Evolutionary conservation across 2,329 filamentous ascomycete genomes (phyloP).

Genomic region (Arthroderma sp.): DNA sequence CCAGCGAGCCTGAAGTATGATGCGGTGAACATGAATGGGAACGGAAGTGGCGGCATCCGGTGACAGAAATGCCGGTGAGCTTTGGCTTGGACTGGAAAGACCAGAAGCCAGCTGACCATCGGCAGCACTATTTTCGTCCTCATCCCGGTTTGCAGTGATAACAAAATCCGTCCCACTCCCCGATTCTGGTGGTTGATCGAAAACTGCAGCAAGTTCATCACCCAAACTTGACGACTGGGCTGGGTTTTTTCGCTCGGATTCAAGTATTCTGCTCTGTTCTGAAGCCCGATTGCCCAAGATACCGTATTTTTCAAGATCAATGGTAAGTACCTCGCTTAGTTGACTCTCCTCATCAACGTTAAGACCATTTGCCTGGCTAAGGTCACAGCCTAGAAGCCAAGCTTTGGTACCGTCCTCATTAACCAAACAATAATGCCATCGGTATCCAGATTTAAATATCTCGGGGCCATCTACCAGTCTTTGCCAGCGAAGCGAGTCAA

Average conservation of each 20-base stretch:
- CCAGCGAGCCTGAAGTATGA: slow-evolving; percentile 91
- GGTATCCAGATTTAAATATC: slow-evolving; percentile 79
- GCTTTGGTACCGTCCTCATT: slow-evolving; percentile 92
- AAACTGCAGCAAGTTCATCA: slow-evolving; percentile 70
- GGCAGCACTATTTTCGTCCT: slow-evolving; percentile 45
- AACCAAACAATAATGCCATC: slow-evolving; percentile 97
- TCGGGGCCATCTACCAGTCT: slow-evolving; percentile 89
- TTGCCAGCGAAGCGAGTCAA: slow-evolving; percentile 82
- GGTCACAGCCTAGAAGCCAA: slow-evolving; percentile 87
- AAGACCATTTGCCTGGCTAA: slow-evolving; percentile 54
- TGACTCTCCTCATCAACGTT: slow-evolving; percentile 73
- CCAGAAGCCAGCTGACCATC: slow-evolving; percentile 42
- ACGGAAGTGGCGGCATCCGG: slow-evolving; percentile 47
- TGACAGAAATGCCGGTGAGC: slow-evolving; percentile 22
- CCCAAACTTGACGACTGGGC: slow-evolving; percentile 55
- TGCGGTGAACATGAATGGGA: slow-evolving; percentile 86
- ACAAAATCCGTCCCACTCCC: slow-evolving; percentile 83
- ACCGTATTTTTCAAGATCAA: slow-evolving; percentile 84
- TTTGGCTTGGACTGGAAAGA: slow-evolving; percentile 15
- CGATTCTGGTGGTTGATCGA: slow-evolving; percentile 71
- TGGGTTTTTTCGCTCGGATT: slow-evolving; percentile 40
- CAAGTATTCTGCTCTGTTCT: slow-evolving; percentile 33
- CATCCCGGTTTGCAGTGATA: slow-evolving; percentile 76
- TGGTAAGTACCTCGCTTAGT: slow-evolving; percentile 83
- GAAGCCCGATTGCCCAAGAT: slow-evolving; percentile 63